A percentile compares a stretch with the other conserved stretches of the same genome.
These are phyloP conservation scores for Cydonia oblonga DNA, from an alignment of 331 rosid genomes.

Conservation along the genomic window DNA sequence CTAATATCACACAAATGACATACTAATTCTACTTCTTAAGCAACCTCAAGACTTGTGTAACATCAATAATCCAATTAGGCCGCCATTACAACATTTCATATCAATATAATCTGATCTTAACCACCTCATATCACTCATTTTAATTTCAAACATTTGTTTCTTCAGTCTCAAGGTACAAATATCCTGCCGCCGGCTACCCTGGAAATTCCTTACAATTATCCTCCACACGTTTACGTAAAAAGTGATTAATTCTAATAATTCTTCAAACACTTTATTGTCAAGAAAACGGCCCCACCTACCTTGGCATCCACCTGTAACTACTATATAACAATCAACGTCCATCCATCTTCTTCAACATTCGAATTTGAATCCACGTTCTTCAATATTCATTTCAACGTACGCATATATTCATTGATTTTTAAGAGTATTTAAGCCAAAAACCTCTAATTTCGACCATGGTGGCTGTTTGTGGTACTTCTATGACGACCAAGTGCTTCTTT, in stretches of 20 bases:
- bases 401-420: not conserved
- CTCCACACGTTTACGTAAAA: conserved; percentile 21
- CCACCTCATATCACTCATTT: not conserved
- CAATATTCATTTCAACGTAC: not conserved
- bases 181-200: conserved; percentile 26
- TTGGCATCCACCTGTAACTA: not conserved
- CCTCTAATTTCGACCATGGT: not conserved
- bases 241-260: not conserved
- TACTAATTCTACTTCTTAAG: not conserved
- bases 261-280: not conserved
- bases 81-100: not conserved
- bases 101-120: not conserved
- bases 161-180: conserved; percentile 25
- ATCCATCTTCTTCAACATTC: not conserved
- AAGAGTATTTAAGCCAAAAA: not conserved
- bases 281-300: conserved; percentile 20
- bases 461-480: not conserved
- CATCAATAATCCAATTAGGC: not conserved
- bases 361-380: not conserved
- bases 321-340: conserved; percentile 5
- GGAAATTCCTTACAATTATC: conserved; percentile 1
- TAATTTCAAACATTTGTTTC: conserved; percentile 22
- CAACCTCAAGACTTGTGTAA: conserved; percentile 8
- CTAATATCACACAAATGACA: not conserved
- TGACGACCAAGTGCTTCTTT: not conserved